These are phyloP conservation scores for Sextonia rubra DNA, from an alignment of 164 flowering plant species.

Conservation along the genomic window DNA sequence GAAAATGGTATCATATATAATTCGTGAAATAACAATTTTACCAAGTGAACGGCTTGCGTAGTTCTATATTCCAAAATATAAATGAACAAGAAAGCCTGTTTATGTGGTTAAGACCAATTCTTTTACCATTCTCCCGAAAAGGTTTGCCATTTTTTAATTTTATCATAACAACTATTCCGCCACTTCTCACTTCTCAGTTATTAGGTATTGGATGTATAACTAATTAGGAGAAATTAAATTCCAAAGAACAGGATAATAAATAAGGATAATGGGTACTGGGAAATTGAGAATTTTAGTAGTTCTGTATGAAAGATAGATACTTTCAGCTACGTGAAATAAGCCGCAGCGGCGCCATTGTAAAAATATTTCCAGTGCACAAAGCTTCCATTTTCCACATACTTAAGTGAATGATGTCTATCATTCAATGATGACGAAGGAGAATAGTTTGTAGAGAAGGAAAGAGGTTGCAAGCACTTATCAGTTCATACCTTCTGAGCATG, in stretches of 20 bases:
- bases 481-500: constrained; percentile 86
- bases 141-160: too few species aligned
- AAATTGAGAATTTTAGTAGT: neutral
- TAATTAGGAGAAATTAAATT: neutral
- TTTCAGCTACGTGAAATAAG: neutral
- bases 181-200: too few species aligned
- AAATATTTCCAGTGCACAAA: neutral
- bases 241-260: neutral
- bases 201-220: too few species aligned
- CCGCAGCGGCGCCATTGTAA: neutral
- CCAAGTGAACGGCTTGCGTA: too few species aligned
- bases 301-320: neutral
- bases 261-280: neutral
- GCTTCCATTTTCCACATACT: constrained; percentile 1
- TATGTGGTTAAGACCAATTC: too few species aligned
- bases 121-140: too few species aligned
- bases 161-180: too few species aligned
- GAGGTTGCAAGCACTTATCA: neutral
- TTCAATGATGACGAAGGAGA: constrained; percentile 3
- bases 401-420: neutral
- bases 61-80: too few species aligned
- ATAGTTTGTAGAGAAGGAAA: neutral
- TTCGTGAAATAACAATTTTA: too few species aligned
- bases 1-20: too few species aligned
- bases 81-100: too few species aligned